A percentile compares a stretch with the other conserved stretches of the same genome.
Conservation (phyloP, 768 basidiomycete species). For the Albatrellus ellisii region DNA sequence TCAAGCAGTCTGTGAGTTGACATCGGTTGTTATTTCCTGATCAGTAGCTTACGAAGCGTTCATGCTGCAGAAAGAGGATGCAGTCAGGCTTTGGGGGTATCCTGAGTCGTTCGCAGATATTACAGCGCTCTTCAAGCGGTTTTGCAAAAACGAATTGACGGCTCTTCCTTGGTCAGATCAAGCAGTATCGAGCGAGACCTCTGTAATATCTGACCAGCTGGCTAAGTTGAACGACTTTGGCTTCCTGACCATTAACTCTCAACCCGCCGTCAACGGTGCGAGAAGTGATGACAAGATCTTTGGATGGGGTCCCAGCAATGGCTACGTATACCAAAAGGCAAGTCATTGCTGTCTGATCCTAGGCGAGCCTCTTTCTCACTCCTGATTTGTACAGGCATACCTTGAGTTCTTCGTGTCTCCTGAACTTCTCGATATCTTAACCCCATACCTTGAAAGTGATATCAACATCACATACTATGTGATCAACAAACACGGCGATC, state of each 20-base stretch:
- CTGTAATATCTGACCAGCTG: conserved; percentile 64
- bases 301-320: conserved; percentile 91
- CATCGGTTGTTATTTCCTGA: not conserved
- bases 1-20: conserved; percentile 69
- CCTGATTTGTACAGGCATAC: conserved; percentile 52
- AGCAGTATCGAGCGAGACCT: conserved; percentile 73
- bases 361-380: not conserved
- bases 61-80: conserved; percentile 63
- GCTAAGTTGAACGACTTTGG: conserved; percentile 82
- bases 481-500: conserved; percentile 90
- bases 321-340: conserved; percentile 96
- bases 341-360: conserved; percentile 4
- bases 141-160: conserved; percentile 60
- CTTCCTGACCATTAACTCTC: conserved; percentile 94
- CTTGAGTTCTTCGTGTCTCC: conserved; percentile 90
- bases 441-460: conserved; percentile 77
- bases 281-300: conserved; percentile 73
- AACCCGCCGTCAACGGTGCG: conserved; percentile 88
- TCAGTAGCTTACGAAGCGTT: not conserved
- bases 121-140: conserved; percentile 61
- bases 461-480: conserved; percentile 91
- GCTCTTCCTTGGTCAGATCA: conserved; percentile 96
- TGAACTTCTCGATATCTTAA: conserved; percentile 52
- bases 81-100: conserved; percentile 76
- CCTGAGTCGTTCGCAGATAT: conserved; percentile 60